Evolutionary conservation across 805 yeast genomes (phyloP).

Genomic region (Metschnikowia reukaufii): DNA sequence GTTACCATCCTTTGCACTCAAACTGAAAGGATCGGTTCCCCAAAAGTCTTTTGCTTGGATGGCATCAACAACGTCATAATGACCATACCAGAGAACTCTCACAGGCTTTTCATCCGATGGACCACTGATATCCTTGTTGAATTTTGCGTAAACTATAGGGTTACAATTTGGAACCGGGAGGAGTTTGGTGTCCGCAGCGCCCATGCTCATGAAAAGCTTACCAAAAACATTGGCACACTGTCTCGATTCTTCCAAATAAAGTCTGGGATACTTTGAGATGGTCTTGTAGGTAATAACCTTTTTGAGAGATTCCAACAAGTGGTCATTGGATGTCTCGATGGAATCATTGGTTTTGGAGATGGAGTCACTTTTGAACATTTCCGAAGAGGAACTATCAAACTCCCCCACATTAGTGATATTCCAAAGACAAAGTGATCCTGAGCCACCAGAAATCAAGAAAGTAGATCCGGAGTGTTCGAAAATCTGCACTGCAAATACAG

Average conservation of each 20-base stretch:
- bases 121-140: conserved; percentile 37
- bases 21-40: conserved; percentile 74
- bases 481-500: conserved; percentile 57
- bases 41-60: conserved; percentile 55
- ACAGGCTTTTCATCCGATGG: conserved; percentile 12
- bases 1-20: conserved; percentile 80
- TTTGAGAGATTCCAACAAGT: conserved; percentile 60
- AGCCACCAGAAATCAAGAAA: conserved; percentile 68
- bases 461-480: conserved; percentile 40
- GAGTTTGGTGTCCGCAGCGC: conserved; percentile 65
- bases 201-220: conserved; percentile 61
- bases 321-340: conserved; percentile 49
- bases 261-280: conserved; percentile 70
- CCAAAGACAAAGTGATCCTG: conserved; percentile 73
- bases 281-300: conserved; percentile 70
- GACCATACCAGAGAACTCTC: conserved; percentile 86
- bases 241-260: conserved; percentile 73
- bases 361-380: neutral
- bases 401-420: conserved; percentile 39
- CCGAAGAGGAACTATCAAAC: conserved; percentile 7
- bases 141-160: conserved; percentile 80
- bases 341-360: neutral
- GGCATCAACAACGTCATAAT: conserved; percentile 91
- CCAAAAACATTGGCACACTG: conserved; percentile 79
- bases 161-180: conserved; percentile 76